Percentiles rank a stretch among this genome's conserved stretches.
These are phyloP conservation scores for Keithomyces neogunnii DNA, from an alignment of 2,329 filamentous ascomycete genomes.

Conservation along the genomic window DNA sequence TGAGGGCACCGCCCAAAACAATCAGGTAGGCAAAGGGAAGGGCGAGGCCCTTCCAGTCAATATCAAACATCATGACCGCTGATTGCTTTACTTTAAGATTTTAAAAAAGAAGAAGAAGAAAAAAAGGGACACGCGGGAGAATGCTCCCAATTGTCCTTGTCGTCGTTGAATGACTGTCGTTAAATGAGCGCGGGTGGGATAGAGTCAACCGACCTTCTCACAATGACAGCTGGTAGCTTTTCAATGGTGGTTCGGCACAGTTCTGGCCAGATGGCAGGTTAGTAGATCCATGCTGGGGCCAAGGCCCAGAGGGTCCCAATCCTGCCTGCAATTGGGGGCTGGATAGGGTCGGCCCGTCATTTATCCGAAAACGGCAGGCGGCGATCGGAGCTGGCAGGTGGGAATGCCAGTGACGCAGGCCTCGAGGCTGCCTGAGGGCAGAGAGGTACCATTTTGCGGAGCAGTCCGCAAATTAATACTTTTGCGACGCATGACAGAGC, in stretches of 20 bases:
- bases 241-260: neutral
- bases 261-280: constrained; percentile 12
- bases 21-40: constrained; percentile 85
- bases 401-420: constrained; percentile 7
- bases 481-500: neutral
- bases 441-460: constrained; percentile 1
- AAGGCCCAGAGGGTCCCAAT: too few relatives aligned
- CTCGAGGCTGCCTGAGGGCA: neutral
- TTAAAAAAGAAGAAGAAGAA: neutral
- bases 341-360: constrained; percentile 6
- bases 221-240: constrained; percentile 5
- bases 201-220: neutral
- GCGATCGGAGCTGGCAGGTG: constrained; percentile 4
- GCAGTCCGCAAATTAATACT: neutral
- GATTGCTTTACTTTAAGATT: neutral
- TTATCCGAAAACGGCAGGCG: constrained; percentile 5
- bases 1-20: constrained; percentile 79
- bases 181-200: constrained; percentile 1
- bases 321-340: too few relatives aligned
- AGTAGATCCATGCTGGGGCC: too few relatives aligned
- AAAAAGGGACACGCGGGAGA: neutral
- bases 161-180: neutral
- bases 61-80: constrained; percentile 12
- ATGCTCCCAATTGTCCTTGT: neutral
- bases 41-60: constrained; percentile 77